Base-by-base conservation (phyloP, 2,329 filamentous ascomycete genomes). In the Exophiala viscosa region DNA sequence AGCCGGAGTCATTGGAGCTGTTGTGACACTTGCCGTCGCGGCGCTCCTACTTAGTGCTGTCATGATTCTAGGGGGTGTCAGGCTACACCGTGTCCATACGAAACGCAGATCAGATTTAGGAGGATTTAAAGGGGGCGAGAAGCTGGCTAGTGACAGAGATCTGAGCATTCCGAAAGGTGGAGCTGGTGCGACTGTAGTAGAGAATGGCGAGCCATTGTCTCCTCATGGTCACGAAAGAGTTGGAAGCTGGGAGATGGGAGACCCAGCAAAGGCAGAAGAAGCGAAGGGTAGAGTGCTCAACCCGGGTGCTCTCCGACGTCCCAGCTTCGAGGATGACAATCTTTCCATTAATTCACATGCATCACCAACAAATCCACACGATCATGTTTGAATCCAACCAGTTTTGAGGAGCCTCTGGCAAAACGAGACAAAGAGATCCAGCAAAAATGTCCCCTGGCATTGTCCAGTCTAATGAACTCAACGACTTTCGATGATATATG, bases 191-290 rank as follows among this genome's bases (percentile, higher is more conserved):
- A 66, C 65, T 50, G 64, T 65, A 5, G 62, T 66, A 50, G 63
- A 67, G 2, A 57, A 64, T 15, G 55, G 50, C 34, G 62, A 57
- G 20, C 45, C 59, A 11, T 48, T 48, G 5, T 46, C 58, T 34
- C 63, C 67, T 15, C 68, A 67, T 13, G 72, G 72, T 1, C 75
- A 82, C 62, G 79, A 82, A 66, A 68, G 79, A 39, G 69, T 76
- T 14, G 79, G 77, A 0, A 82, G 79, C 54, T 83, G 80, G 80
- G 80, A 83, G 63, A 65, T 83, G 66, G 71, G 71, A 48, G 50
- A 59, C 20, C 39, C 60, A 50, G 35, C 56, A 34, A 58, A 58
- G 41, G 45, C 48, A 36, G 48, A 57, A 23, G 57, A 57, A 14
- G 49, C 52, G 23, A 54, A 60, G 14, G 50, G 55, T 18, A 43